A percentile compares a stretch with the other conserved stretches of the same genome.
Evolutionary conservation across 495 filamentous ascomycete genomes (phyloP).

Genomic region (Podospora pseudocomata): DNA sequence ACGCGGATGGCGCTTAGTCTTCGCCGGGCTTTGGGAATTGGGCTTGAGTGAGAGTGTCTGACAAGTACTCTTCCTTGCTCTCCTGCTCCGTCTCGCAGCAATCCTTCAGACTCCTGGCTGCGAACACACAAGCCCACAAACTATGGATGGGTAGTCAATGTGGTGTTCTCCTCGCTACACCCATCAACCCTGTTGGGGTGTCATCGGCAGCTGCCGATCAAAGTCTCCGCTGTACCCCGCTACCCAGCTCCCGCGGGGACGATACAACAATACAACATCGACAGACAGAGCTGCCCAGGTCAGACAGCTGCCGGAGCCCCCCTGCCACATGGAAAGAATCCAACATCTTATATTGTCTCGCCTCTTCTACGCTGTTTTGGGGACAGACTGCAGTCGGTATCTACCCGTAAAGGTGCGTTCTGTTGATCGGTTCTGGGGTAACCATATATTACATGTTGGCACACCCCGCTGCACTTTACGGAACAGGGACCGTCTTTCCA

Average conservation of each 20-base stretch:
- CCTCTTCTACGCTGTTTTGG: slow-evolving; percentile 11
- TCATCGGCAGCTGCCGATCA: slow-evolving; percentile 32
- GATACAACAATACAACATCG: slow-evolving; percentile 18
- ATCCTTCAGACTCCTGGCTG: not conserved
- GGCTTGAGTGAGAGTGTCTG: not conserved
- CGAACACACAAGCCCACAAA: not conserved
- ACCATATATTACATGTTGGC: slow-evolving; percentile 27
- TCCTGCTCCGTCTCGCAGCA: slow-evolving; percentile 18
- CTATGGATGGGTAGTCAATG: not conserved
- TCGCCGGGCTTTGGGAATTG: slow-evolving; percentile 27
- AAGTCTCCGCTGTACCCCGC: slow-evolving; percentile 29
- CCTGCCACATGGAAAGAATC: slow-evolving; percentile 25
- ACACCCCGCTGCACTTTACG: slow-evolving; percentile 26
- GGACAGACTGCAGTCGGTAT: slow-evolving; percentile 10
- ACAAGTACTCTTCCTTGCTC: not conserved
- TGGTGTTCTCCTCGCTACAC: not conserved
- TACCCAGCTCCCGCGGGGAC: slow-evolving; percentile 15
- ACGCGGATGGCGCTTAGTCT: slow-evolving; percentile 15
- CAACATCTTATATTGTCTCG: slow-evolving; percentile 26
- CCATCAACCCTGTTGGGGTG: slow-evolving; percentile 5
- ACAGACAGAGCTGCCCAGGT: not conserved
- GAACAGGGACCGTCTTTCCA: slow-evolving; percentile 37
- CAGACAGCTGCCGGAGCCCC: slow-evolving; percentile 18
- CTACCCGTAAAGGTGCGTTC: slow-evolving; percentile 12
- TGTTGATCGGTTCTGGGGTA: slow-evolving; percentile 29